Evolutionary conservation across 306 rosid species (phyloP).

Genomic region (Fragaria ananassa): DNA sequence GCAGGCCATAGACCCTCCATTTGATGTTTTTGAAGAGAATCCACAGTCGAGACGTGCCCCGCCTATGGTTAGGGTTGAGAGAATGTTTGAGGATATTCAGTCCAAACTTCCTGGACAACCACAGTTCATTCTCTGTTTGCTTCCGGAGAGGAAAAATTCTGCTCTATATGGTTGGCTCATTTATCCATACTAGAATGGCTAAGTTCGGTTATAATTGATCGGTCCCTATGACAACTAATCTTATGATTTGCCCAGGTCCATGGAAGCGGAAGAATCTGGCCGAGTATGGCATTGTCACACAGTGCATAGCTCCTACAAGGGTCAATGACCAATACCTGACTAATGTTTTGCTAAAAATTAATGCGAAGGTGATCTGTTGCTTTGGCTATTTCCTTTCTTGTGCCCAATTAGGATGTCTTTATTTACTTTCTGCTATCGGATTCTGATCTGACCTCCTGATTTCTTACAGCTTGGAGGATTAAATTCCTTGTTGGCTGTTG

Average conservation of each 20-base stretch:
- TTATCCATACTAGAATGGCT: background rate
- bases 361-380: constrained; percentile 68
- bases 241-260: constrained; percentile 52
- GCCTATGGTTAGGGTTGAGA: constrained; percentile 75
- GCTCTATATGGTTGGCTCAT: constrained; percentile 71
- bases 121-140: constrained; percentile 69
- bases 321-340: constrained; percentile 88
- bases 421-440: background rate
- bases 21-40: constrained; percentile 60
- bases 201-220: background rate
- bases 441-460: background rate
- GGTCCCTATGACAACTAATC: background rate
- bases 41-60: constrained; percentile 66
- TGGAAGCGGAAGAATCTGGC: constrained; percentile 82
- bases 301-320: constrained; percentile 76
- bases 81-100: constrained; percentile 62
- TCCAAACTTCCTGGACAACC: constrained; percentile 75
- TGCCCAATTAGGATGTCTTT: background rate
- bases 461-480: constrained; percentile 85
- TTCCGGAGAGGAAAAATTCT: constrained; percentile 86
- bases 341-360: constrained; percentile 76
- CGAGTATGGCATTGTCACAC: constrained; percentile 74
- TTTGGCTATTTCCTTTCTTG: background rate
- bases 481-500: constrained; percentile 69
- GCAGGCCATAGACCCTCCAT: constrained; percentile 53